Base-by-base conservation (phyloP, 2,329 filamentous ascomycete genomes). In the Sordariomycetes sp. region DNA sequence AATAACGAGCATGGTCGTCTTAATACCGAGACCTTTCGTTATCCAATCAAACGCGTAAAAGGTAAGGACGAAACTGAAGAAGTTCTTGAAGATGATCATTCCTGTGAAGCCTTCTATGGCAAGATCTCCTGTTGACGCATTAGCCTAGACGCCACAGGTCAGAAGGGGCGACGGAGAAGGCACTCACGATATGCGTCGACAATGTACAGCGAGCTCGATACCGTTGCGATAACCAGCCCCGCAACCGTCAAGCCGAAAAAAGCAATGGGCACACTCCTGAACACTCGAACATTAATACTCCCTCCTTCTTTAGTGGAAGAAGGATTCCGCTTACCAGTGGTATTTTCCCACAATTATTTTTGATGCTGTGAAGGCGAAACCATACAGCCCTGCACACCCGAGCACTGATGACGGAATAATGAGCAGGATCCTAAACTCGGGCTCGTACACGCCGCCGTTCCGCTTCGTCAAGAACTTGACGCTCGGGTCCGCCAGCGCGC, bases 71-170 rank as follows among this genome's bases (percentile, higher is more conserved):
- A 95, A 97, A 62, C 86, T 89, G 74, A 97, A 96, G 61, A 97
- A 81, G 71, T 97, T 96, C 73, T 97, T 97, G 78, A 97, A 96
- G 58, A 96, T 86, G 62, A 96, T 81, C 69, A 94, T 82, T 71
- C 90, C 89, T 0, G 91, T 96, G 69, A 96, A 96, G 7, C 86
- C 89, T 72, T 97, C 92, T 54, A 96, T 83, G 1, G 89, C 84
- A 59, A 96, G 83, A 61, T 93, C 86, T 8, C 86, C 87, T 50
- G 10, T 24, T 11, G 5, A 11, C 46, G 22, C 22, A 50, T 20
- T 20, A 24, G n/a, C n/a, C 20, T 11, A 50, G 89, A 57, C 40
- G 11, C 6, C 11, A 1, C 48, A 10, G 35, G 60, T 64, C 18
- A 65, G 65, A 56, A 40, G 24, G 40, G 53, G 2, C 2, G 10